Evolutionary conservation across 768 basidiomycete genomes (phyloP), one percentile per base, ranked within the genome.

Genomic region (Leucogyrophana mollusca): DNA sequence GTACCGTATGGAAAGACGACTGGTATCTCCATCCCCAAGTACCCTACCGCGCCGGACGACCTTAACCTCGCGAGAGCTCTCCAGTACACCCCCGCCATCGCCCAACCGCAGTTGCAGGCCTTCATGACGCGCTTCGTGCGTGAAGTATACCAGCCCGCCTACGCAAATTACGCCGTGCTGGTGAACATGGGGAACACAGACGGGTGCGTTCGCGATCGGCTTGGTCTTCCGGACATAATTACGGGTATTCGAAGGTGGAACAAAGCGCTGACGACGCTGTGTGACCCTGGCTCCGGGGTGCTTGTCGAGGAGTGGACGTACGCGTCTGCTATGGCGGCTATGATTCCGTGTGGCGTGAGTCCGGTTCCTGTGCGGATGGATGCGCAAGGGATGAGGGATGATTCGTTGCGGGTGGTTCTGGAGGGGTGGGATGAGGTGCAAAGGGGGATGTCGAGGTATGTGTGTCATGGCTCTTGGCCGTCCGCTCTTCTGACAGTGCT

Each of bases 241-340:
- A n/a, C n/a, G n/a, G n/a, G n/a, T n/a, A n/a, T n/a, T n/a, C n/a
- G 60, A 50, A 76, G 68, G 4, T 78, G 87, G 84, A 56, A 59
- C 50, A 83, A 85, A 54, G 69, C 74, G 18, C 71, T 80, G 5
- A 60, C 61, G 21, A 80, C 85, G 16, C 66, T 94, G 9, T 80
- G 79, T 60, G 83, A 90, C 54, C 77, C 77, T 3, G 83, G 85
- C 6, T 81, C 85, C 40, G 72, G 70, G 17, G 65, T 83, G 34
- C 60, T 85, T 2, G 71, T 73, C 9, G 74, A 76, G 47, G 88
- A 89, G 57, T 93, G 83, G 83, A 80, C 86, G 0, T 94, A 90
- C 59, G 83, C 89, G 2, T 79, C 76, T 5, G 79, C 81, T 0
- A 45, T 74, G 1, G 57, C 66, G 22, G 46, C 41, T 25, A 49